phyloP scores from a whole-genome alignment of 352 stramenopile species.

The Phytophthora vignae region DNA sequence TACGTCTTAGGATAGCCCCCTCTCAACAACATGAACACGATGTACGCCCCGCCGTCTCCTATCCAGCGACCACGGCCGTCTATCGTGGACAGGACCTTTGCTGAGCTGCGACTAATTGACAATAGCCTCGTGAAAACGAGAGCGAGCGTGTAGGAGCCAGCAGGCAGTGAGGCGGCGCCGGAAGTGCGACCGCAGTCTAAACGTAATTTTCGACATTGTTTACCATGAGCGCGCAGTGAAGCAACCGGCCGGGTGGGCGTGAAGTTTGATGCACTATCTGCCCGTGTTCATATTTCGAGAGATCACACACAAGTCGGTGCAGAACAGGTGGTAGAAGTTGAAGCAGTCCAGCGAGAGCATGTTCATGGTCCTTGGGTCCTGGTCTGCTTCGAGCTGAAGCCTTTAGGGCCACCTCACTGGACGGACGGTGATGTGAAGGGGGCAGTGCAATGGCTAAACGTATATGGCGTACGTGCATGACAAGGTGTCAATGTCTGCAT shows the following conservation, averaged over 20 bases:
- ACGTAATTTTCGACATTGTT: background rate
- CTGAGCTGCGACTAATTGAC: too few relatives aligned
- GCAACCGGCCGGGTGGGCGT: background rate
- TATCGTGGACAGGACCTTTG: background rate
- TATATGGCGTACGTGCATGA: background rate
- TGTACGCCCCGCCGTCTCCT: background rate
- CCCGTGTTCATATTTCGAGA: background rate
- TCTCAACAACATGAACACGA: constrained; percentile 2
- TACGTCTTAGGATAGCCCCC: background rate
- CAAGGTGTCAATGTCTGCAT: background rate
- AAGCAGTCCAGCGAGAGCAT: background rate
- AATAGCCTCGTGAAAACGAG: background rate
- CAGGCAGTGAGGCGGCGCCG: background rate
- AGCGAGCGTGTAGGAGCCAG: background rate
- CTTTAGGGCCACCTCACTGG: background rate
- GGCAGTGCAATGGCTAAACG: background rate
- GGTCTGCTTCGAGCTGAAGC: background rate
- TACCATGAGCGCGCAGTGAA: background rate
- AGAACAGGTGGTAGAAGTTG: constrained; percentile 1
- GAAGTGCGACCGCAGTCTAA: background rate
- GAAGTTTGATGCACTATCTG: background rate
- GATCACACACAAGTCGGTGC: too few relatives aligned
- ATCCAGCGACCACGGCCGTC: background rate
- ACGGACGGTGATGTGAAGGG: background rate
- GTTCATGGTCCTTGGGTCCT: background rate